Percentiles rank a stretch among this genome's conserved stretches.
Conservation (phyloP, 1,139 yeast species). For the Sugiyamaella sp. region DNA sequence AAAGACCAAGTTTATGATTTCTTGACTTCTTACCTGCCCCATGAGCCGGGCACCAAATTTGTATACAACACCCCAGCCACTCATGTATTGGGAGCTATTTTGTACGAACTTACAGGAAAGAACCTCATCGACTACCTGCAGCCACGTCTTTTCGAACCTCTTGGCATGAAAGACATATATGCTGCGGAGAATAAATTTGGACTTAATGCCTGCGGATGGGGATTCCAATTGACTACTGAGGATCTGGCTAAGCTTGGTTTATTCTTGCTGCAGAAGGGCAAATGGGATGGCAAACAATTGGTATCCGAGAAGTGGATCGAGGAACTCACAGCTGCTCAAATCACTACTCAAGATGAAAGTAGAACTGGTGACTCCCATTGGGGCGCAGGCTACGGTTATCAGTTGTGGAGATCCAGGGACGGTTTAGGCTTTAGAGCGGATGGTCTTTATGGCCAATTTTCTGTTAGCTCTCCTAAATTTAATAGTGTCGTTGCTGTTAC, state of each 20-base stretch:
- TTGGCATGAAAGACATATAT: conserved; percentile 20
- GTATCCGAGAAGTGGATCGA: conserved; percentile 22
- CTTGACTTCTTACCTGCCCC: conserved; percentile 24
- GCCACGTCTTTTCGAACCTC: conserved; percentile 26
- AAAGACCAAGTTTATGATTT: conserved; percentile 21
- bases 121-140: conserved; percentile 23
- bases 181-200: conserved; percentile 20
- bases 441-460: conserved; percentile 26
- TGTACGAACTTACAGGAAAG: conserved; percentile 21
- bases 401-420: conserved; percentile 23
- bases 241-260: conserved; percentile 25
- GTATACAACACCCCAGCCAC: conserved; percentile 22
- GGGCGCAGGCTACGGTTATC: conserved; percentile 26
- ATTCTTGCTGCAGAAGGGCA: conserved; percentile 22
- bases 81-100: conserved; percentile 26
- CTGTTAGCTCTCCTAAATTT: conserved; percentile 22
- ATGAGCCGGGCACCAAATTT: conserved; percentile 25
- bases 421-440: conserved; percentile 24
- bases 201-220: conserved; percentile 23
- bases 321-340: conserved; percentile 20
- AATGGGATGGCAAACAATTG: conserved; percentile 26
- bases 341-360: no score
- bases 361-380: conserved; percentile 16
- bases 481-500: conserved; percentile 25
- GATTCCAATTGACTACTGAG: conserved; percentile 25